Conservation (phyloP, 208 protist genomes). For the Leishmania braziliensis region DNA sequence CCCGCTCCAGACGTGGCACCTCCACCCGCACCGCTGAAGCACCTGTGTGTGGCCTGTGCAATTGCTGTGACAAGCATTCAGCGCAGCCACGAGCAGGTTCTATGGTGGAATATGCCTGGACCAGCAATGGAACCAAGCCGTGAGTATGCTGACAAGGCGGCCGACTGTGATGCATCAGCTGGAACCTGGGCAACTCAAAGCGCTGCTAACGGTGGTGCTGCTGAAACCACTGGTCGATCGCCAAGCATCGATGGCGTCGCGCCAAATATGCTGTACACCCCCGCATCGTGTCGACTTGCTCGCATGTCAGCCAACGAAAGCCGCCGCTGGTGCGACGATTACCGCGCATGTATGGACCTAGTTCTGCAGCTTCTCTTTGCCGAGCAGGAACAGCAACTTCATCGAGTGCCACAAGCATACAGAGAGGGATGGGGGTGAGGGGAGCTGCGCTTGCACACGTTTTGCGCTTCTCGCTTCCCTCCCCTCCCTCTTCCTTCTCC, state of each 20-base stretch:
- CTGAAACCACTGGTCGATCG: not conserved
- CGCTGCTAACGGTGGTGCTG: not conserved
- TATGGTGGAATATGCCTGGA: slow-evolving; percentile 6
- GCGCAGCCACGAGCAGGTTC: slow-evolving; percentile 2
- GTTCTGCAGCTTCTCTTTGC: slow-evolving; percentile 24
- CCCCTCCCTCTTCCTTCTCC: not conserved
- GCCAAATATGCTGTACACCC: not conserved
- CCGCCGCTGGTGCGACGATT: not conserved
- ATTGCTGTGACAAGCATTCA: slow-evolving; percentile 11
- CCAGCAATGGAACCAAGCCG: not conserved
- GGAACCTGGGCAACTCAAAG: not conserved
- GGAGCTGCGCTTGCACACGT: not conserved
- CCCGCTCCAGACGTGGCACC: not conserved
- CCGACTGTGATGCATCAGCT: not conserved
- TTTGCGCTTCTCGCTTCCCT: not conserved
- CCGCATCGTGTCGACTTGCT: not conserved
- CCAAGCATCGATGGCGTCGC: not conserved
- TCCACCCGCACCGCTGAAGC: not conserved
- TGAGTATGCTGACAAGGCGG: not conserved
- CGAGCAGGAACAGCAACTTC: slow-evolving; percentile 19
- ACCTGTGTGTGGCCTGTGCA: slow-evolving; percentile 14
- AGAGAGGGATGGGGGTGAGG: not conserved
- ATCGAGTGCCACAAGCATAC: not conserved
- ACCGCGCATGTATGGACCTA: slow-evolving; percentile 21
- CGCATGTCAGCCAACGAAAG: slow-evolving; percentile 5